Evolutionary conservation across 441 rosid species (phyloP).

Genomic region (Pelargonium fulgidum): DNA sequence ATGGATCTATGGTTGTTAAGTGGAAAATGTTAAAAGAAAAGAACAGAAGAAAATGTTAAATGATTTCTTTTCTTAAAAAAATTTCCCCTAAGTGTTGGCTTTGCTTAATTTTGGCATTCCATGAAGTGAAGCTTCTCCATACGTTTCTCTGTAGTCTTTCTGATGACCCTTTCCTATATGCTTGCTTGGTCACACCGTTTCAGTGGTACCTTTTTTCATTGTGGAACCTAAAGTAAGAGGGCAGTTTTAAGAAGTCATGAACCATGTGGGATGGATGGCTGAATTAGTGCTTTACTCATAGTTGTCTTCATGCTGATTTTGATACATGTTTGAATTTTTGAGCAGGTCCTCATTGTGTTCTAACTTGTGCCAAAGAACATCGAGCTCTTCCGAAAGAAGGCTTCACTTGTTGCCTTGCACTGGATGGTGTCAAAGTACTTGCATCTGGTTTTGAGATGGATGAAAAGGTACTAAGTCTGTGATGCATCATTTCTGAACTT

Average conservation of each 20-base stretch:
- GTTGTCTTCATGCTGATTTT: conserved; percentile 11
- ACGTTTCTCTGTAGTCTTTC: not conserved
- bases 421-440: conserved; percentile 87
- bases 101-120: conserved; percentile 2
- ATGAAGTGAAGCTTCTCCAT: not conserved
- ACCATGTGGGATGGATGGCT: not conserved
- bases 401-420: conserved; percentile 90
- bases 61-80: not conserved
- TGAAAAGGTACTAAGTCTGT: conserved; percentile 60
- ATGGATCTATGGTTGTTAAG: not conserved
- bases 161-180: not conserved
- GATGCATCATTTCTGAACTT: not conserved
- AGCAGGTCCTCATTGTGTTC: conserved; percentile 90
- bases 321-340: conserved; percentile 10
- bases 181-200: not conserved
- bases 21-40: not conserved
- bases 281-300: not conserved
- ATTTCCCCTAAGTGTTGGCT: not conserved
- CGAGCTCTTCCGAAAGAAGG: conserved; percentile 62
- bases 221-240: not conserved
- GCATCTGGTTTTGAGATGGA: conserved; percentile 79
- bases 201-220: not conserved
- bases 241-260: not conserved
- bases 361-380: conserved; percentile 83
- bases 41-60: not conserved